phyloP scores from a whole-genome alignment of 352 stramenopile genomes.

The Phytopythium aichiense region DNA sequence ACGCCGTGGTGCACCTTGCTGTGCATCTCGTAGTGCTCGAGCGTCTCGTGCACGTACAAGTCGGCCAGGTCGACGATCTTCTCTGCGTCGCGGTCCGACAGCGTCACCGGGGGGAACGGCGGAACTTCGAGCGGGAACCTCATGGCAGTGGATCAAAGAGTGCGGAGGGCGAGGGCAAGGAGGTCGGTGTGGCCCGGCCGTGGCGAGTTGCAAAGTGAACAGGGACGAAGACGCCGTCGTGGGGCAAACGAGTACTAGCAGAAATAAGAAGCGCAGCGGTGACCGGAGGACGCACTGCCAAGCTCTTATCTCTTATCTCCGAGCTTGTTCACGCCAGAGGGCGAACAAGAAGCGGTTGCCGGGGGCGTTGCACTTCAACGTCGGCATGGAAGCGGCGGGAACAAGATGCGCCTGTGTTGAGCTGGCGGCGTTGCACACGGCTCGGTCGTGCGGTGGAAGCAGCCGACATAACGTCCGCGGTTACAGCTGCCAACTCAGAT shows the following conservation, averaged over 20 bases:
- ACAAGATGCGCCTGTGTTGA: neutral
- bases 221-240: neutral
- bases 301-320: neutral
- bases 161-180: neutral
- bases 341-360: neutral
- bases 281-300: neutral
- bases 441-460: neutral
- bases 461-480: neutral
- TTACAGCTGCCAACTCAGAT: neutral
- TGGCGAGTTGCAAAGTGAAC: slow-evolving; percentile 6
- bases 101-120: slow-evolving; percentile 10
- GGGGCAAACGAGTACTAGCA: neutral
- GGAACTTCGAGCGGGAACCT: slow-evolving; percentile 15
- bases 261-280: neutral
- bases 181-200: neutral
- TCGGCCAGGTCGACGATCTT: slow-evolving; percentile 4
- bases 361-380: neutral
- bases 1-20: slow-evolving; percentile 5
- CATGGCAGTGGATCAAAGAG: neutral
- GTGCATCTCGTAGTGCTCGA: slow-evolving; percentile 9
- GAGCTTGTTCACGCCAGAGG: neutral
- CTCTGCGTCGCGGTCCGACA: slow-evolving; percentile 6
- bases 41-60: slow-evolving; percentile 7
- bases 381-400: neutral
- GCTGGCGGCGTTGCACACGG: neutral